Percentiles rank a stretch among this genome's conserved stretches.
phyloP scores from a whole-genome alignment of 2,329 filamentous ascomycete species.

The Aureobasidium sp. region DNA sequence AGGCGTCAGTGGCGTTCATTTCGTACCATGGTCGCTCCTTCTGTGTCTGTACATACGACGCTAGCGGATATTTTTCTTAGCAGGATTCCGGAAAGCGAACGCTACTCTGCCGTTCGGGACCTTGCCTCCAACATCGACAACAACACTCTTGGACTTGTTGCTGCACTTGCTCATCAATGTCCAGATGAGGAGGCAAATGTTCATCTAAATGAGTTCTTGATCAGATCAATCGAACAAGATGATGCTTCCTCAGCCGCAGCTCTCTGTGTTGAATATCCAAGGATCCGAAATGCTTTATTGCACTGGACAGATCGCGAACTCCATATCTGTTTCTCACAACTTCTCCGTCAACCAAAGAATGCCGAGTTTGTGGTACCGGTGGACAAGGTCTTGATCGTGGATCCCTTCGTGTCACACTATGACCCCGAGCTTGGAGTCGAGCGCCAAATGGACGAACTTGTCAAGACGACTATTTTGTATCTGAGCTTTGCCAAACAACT shows the following conservation, averaged over 20 bases:
- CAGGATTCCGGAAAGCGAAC: conserved; percentile 15
- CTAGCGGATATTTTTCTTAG: conserved; percentile 15
- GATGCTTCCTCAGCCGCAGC: conserved; percentile 17
- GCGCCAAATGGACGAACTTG: conserved; percentile 1
- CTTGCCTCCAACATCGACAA: conserved; percentile 9
- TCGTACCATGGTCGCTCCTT: background rate
- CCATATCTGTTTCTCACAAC: conserved; percentile 5
- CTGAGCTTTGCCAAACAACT: conserved; percentile 10
- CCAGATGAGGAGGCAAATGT: conserved; percentile 15
- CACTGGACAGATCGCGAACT: conserved; percentile 6
- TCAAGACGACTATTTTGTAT: background rate
- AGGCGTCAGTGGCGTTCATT: background rate
- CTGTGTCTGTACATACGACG: background rate
- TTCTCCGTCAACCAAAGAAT: conserved; percentile 8
- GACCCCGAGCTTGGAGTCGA: conserved; percentile 1
- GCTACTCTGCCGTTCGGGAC: conserved; percentile 4
- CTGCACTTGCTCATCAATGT: conserved; percentile 3
- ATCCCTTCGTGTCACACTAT: conserved; percentile 5
- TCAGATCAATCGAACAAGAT: conserved; percentile 18
- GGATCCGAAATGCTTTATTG: conserved; percentile 17
- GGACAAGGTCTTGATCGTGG: background rate
- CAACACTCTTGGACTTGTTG: conserved; percentile 10
- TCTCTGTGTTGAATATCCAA: conserved; percentile 18
- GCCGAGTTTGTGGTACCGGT: conserved; percentile 8
- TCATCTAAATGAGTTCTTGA: conserved; percentile 14